These are phyloP conservation scores for Nakazawaea siamensis DNA, from an alignment of 805 yeast genomes.

Conservation along the genomic window DNA sequence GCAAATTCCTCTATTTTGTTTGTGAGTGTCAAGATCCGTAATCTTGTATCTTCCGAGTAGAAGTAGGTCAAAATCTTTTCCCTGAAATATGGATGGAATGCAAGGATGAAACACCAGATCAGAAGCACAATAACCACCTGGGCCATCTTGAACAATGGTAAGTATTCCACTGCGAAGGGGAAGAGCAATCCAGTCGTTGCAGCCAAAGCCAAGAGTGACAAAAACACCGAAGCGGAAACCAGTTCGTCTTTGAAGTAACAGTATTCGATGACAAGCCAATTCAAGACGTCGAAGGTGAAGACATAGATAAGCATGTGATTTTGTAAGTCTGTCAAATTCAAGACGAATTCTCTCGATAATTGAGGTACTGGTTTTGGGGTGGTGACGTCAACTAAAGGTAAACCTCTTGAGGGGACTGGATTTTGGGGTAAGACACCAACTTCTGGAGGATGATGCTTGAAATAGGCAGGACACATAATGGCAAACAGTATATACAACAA, in stretches of 20 bases:
- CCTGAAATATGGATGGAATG: conserved; percentile 48
- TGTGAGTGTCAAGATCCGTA: conserved; percentile 36
- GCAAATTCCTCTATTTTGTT: conserved; percentile 39
- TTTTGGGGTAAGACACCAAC: conserved; percentile 20
- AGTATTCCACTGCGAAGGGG: conserved; percentile 12
- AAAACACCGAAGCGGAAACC: conserved; percentile 43
- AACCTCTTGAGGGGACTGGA: conserved; percentile 42
- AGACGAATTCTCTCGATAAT: conserved; percentile 64
- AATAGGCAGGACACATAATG: conserved; percentile 62
- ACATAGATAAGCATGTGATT: conserved; percentile 69
- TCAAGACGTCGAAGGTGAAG: conserved; percentile 47
- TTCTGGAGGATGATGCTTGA: conserved; percentile 57
- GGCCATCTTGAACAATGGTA: conserved; percentile 14
- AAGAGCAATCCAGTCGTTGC: conserved; percentile 1
- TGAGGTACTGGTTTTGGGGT: conserved; percentile 71
- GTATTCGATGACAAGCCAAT: conserved; percentile 41
- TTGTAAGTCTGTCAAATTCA: conserved; percentile 79
- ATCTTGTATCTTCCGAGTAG: conserved; percentile 59
- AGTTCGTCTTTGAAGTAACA: conserved; percentile 59
- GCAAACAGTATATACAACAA: conserved; percentile 41
- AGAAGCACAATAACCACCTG: conserved; percentile 24
- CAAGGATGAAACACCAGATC: conserved; percentile 41
- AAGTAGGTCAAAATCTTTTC: conserved; percentile 35
- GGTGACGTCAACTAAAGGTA: conserved; percentile 37
- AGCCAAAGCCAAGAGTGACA: conserved; percentile 22